Conservation (phyloP, 2,329 filamentous ascomycete species). For the Exophiala xenobiotica region DNA sequence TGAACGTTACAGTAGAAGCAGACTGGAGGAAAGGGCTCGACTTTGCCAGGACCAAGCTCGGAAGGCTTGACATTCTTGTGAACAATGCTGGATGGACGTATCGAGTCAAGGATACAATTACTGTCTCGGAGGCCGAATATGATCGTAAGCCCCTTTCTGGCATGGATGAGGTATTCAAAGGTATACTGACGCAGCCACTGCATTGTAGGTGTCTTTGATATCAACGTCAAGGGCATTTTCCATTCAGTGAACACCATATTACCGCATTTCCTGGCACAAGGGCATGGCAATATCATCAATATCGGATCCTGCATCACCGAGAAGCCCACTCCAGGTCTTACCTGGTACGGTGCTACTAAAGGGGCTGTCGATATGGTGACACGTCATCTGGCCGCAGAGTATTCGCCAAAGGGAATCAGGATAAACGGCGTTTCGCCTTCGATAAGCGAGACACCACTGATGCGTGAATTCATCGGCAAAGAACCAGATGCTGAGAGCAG, state of each 20-base stretch:
- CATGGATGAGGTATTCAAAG: not conserved
- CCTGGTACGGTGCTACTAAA: slow-evolving; percentile 61
- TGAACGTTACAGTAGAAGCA: slow-evolving; percentile 11
- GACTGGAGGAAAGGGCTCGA: slow-evolving; percentile 19
- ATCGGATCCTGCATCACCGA: slow-evolving; percentile 44
- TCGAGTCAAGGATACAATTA: slow-evolving; percentile 37
- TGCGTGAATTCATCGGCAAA: slow-evolving; percentile 40
- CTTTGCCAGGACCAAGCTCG: slow-evolving; percentile 14
- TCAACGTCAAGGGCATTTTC: slow-evolving; percentile 46
- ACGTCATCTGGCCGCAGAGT: slow-evolving; percentile 54
- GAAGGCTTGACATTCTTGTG: slow-evolving; percentile 20
- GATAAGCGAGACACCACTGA: slow-evolving; percentile 63
- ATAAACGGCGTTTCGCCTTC: slow-evolving; percentile 61
- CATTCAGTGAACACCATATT: slow-evolving; percentile 37
- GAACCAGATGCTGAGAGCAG: not conserved
- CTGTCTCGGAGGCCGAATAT: slow-evolving; percentile 45
- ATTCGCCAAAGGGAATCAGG: slow-evolving; percentile 46
- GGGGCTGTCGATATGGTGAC: slow-evolving; percentile 63
- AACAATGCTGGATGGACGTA: slow-evolving; percentile 36
- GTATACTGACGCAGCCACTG: not conserved
- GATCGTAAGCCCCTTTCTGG: slow-evolving; percentile 29
- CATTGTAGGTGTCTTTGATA: slow-evolving; percentile 37
- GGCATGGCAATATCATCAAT: slow-evolving; percentile 45
- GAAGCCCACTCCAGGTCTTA: slow-evolving; percentile 42
- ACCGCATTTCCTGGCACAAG: slow-evolving; percentile 39